Conservation (phyloP, 2,329 filamentous ascomycete genomes). For the Setomelanomma holmii region DNA sequence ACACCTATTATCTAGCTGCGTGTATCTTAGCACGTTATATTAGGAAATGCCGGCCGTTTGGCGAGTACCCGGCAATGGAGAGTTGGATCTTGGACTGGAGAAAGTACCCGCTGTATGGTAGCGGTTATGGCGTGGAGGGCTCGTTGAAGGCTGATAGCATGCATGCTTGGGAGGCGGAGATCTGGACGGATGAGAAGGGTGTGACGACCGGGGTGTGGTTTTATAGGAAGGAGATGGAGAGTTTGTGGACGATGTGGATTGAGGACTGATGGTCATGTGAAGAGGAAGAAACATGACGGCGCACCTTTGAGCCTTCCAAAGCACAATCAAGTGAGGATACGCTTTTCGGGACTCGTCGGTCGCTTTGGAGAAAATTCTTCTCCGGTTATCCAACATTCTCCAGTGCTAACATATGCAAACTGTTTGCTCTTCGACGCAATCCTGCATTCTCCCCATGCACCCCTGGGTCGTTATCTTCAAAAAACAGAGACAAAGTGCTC, state of each 20-base stretch:
- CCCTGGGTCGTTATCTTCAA: no score
- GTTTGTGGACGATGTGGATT: background rate
- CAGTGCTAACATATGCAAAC: no score
- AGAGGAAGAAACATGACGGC: no score
- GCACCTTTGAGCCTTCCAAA: no score
- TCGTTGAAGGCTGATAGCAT: background rate
- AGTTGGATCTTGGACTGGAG: background rate
- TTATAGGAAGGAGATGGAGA: background rate
- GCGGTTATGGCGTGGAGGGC: background rate
- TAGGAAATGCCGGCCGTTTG: background rate
- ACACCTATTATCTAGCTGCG: background rate
- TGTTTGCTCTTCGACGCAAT: no score
- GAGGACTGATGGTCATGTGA: no score
- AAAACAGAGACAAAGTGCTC: no score
- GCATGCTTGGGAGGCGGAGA: background rate
- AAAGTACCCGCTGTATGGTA: background rate
- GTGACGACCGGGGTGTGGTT: background rate
- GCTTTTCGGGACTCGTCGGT: no score
- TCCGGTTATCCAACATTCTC: no score
- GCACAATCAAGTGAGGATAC: no score
- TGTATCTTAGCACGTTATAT: background rate
- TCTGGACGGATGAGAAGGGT: background rate
- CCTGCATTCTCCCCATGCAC: no score
- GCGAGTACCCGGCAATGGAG: background rate
- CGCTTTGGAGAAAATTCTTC: no score